These are phyloP conservation scores for Poa annua DNA, from an alignment of 176 grass and related monocot genomes.

Conservation along the genomic window DNA sequence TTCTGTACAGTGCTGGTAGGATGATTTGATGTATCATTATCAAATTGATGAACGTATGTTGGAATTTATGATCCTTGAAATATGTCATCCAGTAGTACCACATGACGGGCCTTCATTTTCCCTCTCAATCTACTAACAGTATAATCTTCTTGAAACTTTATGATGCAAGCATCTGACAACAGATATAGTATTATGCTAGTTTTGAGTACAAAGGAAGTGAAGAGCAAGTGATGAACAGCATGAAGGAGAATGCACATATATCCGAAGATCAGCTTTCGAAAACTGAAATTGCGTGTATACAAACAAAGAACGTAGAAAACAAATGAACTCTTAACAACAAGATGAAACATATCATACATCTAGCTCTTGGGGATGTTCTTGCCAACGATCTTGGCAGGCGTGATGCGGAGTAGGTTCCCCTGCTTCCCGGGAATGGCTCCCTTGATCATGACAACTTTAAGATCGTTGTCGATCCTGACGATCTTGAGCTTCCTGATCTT, in stretches of 20 bases:
- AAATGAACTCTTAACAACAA: not conserved
- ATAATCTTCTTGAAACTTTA: not conserved
- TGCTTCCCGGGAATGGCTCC: conserved; percentile 90
- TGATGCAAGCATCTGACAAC: too few species aligned
- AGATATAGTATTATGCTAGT: too few species aligned
- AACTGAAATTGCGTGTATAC: conserved; percentile 22
- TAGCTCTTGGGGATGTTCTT: conserved; percentile 88
- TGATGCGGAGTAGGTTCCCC: conserved; percentile 88
- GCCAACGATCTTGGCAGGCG: conserved; percentile 86
- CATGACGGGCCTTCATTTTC: not conserved
- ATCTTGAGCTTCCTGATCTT: conserved; percentile 90
- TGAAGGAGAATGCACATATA: not conserved
- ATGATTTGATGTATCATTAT: too few species aligned
- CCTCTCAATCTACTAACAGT: not conserved
- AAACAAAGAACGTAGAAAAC: conserved; percentile 14
- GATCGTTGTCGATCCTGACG: conserved; percentile 85
- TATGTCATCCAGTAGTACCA: not conserved
- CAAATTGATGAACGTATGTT: too few species aligned
- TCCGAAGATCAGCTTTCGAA: conserved; percentile 20
- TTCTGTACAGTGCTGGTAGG: too few species aligned
- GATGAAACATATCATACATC: conserved; percentile 8
- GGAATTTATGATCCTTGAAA: not conserved
- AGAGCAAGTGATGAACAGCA: too few species aligned
- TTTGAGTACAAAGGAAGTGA: too few species aligned
- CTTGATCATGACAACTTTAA: conserved; percentile 79